Percentiles rank a stretch among this genome's conserved stretches.
Evolutionary conservation across 164 flowering plant genomes (phyloP).

Genomic region (Hamamelis virginiana): DNA sequence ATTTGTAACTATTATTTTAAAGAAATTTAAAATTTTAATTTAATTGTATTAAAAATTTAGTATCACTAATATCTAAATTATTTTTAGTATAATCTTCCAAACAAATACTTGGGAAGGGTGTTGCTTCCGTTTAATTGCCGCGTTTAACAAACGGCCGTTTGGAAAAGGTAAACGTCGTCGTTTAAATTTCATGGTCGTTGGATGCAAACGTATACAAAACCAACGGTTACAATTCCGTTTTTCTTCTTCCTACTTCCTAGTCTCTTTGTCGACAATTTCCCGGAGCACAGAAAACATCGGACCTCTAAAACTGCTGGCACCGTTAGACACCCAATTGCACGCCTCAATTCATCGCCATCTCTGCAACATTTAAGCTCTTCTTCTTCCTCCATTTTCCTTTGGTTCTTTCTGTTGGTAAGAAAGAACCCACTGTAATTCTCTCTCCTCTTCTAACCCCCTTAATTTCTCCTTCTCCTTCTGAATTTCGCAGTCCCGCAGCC

Average conservation of each 20-base stretch:
- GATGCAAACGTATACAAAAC: conserved; percentile 17
- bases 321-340: neutral
- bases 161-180: conserved; percentile 7
- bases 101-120: neutral
- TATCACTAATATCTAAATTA: too few species aligned
- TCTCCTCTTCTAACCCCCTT: neutral
- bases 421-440: conserved; percentile 19
- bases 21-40: too few species aligned
- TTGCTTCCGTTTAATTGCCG: too few species aligned
- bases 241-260: neutral
- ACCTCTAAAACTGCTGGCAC: neutral
- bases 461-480: neutral
- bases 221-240: conserved; percentile 25
- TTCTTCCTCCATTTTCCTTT: conserved; percentile 8
- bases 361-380: conserved; percentile 3
- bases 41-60: too few species aligned
- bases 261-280: neutral
- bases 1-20: too few species aligned
- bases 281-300: conserved; percentile 16
- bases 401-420: conserved; percentile 31
- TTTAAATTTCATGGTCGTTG: conserved; percentile 4
- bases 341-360: conserved; percentile 17
- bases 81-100: too few species aligned
- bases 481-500: too few species aligned
- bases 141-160: conserved; percentile 3